Evolutionary conservation across 352 stramenopile genomes (phyloP), one percentile per base, ranked within the genome.

Genomic region (Phytophthora pistaciae): DNA sequence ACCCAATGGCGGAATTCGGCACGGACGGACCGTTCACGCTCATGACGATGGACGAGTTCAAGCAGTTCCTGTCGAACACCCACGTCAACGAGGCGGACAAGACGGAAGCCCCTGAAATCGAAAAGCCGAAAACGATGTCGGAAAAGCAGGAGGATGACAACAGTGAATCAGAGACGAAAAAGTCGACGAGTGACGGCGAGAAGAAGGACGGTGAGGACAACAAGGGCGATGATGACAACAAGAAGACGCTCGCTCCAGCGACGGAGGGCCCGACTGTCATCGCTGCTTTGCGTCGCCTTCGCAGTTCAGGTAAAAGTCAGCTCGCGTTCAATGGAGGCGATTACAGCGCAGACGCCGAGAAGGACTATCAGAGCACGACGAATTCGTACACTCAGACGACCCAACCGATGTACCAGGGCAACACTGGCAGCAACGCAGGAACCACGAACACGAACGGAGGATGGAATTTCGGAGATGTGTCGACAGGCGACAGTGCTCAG

Each of bases 41-140:
- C 10, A 79, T 91, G 70, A 87, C 83, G 7, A 68, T 79, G 54
- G 74, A 80, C 0, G 83, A 91, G 46, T 91, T 91, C 48, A 72
- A 74, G 21, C 27, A 68, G 27, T 88, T 83, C 54, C 57, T 84
- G 13, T 56, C 68, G 1, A 87, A 87, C 67, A 57, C 65, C 4
- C 75, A 83, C 58, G 7, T 84, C 10, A 55, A 42, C 23, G 58
- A 62, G 5, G 33, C 58, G 8, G 44, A 48, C 3, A 67, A 67
- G 25, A 72, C 49, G 14, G 46, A 57, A 3, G 3, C 46, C 8
- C 53, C 66, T 14, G 8, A 40, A 40, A 27, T 27, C 6, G 38
- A 67, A 10, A 64, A 63, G 29, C 56, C 70, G 11, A 72, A 53
- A 10, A 23, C 33, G 3, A 60, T 68, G n/a, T 74, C 60, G 21